phyloP scores from a whole-genome alignment of 2,329 filamentous ascomycete species.

The Calonectria montana region DNA sequence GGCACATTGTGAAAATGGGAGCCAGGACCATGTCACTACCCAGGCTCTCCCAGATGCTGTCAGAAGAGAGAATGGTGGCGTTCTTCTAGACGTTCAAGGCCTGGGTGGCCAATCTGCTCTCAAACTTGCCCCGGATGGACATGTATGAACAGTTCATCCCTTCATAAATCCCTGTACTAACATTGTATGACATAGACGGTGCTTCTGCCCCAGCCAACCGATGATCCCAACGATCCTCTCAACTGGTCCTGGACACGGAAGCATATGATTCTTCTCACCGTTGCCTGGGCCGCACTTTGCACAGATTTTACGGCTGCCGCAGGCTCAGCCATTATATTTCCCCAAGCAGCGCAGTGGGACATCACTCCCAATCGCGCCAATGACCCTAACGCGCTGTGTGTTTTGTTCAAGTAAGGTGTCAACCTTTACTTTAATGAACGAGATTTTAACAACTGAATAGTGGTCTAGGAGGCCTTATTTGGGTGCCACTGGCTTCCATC shows the following conservation, averaged over 20 bases:
- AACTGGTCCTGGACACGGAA: slow-evolving; percentile 33
- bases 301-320: slow-evolving; percentile 27
- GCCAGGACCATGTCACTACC: background rate
- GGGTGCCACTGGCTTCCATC: slow-evolving; percentile 13
- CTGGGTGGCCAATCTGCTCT: background rate
- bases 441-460: background rate
- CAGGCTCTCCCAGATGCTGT: background rate
- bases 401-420: slow-evolving; percentile 14
- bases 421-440: no score
- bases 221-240: slow-evolving; percentile 26
- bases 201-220: slow-evolving; percentile 30
- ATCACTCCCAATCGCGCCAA: slow-evolving; percentile 9
- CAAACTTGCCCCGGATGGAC: background rate
- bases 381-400: background rate
- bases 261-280: slow-evolving; percentile 25
- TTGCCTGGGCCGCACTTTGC: slow-evolving; percentile 24
- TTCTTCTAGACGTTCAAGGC: background rate
- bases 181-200: slow-evolving; percentile 3
- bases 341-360: slow-evolving; percentile 27
- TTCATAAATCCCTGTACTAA: background rate
- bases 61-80: background rate
- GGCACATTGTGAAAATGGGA: background rate
- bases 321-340: slow-evolving; percentile 22
- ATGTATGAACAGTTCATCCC: background rate
- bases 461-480: slow-evolving; percentile 10